Evolutionary conservation across 306 rosid genomes (phyloP).

Genomic region (Senna tora): DNA sequence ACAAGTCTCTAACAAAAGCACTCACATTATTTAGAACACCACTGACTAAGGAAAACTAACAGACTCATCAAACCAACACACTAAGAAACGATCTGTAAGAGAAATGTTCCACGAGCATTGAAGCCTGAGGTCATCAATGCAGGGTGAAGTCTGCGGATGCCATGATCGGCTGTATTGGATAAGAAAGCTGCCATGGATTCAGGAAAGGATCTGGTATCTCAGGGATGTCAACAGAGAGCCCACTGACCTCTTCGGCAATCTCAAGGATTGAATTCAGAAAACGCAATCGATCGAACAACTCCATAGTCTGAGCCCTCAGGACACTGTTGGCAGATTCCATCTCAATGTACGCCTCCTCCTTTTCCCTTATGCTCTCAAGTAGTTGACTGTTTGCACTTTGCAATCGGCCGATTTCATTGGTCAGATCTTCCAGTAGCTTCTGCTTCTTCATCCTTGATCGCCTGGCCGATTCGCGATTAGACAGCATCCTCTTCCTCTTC

Average conservation of each 20-base stretch:
- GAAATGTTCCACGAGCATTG: not conserved
- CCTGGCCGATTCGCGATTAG: constrained; percentile 93
- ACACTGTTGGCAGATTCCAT: constrained; percentile 61
- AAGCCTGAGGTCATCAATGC: constrained; percentile 50
- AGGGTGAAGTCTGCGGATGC: constrained; percentile 62
- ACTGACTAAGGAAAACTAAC: not conserved
- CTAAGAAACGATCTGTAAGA: not conserved
- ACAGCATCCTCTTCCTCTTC: constrained; percentile 93
- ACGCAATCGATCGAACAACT: constrained; percentile 71
- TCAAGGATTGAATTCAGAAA: constrained; percentile 75
- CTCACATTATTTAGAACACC: constrained; percentile 23
- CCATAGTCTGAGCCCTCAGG: constrained; percentile 66
- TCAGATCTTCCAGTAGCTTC: constrained; percentile 81
- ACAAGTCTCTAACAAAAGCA: not conserved
- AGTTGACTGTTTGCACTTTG: constrained; percentile 55
- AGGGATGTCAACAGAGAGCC: constrained; percentile 65
- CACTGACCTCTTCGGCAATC: constrained; percentile 73
- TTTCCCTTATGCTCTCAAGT: constrained; percentile 49
- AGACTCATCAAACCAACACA: not conserved
- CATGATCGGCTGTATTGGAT: constrained; percentile 49
- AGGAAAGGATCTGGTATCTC: constrained; percentile 76
- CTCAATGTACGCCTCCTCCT: constrained; percentile 59
- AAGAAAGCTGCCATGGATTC: constrained; percentile 71
- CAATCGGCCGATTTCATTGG: constrained; percentile 55
- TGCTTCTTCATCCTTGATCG: constrained; percentile 93